Base-by-base conservation (phyloP, 805 yeast species). In the Blastobotrys mokoenaii region DNA sequence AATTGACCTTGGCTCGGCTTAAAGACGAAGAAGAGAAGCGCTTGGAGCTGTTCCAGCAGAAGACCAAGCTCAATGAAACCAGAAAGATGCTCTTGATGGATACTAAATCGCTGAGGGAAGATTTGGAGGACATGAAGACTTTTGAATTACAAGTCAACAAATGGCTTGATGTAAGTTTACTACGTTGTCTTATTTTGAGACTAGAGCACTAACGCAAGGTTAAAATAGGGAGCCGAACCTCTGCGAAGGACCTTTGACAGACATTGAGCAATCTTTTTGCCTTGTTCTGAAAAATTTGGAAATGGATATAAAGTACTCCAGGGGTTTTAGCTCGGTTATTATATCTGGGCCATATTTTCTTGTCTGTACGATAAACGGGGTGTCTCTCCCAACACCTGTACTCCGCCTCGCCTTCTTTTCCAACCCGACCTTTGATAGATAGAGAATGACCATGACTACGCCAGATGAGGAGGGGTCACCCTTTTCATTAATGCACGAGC, bases 401-500 rank as follows among this genome's bases (percentile, higher is more conserved):
- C 27, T 22, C 27, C 27, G 27, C 27, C 27, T 22, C 27, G 8
- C 27, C 8, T 22, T 22, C 27, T 22, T 22, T 4, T 8, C 27
- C 4, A 22, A 5, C 27, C 27, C 8, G 27, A 4, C 8, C 8
- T 22, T 22, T 22, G 8, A 22, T 22, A 22, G 27, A 22, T 22
- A 22, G 27, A 22, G 27, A 22, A n/a, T n/a, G 27, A 8, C 27
- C 27, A 22, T 22, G 27, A 22, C 7, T 22, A 22, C 27, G 8
- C 27, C 27, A 22, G 8, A 22, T 8, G 27, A 22, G 4, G 27
- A 22, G 27, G 27, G 8, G 8, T 22, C 27, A 8, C 27, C 27
- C 27, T 22, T 22, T 22, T 22, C 27, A 8, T 22, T 22, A 2
- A 69, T 75, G 0, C 86, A 89, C 60, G 95, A 87, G 63, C 97